phyloP scores from a whole-genome alignment of 2,329 filamentous ascomycete genomes.

The Ceratocystis cubensis region DNA sequence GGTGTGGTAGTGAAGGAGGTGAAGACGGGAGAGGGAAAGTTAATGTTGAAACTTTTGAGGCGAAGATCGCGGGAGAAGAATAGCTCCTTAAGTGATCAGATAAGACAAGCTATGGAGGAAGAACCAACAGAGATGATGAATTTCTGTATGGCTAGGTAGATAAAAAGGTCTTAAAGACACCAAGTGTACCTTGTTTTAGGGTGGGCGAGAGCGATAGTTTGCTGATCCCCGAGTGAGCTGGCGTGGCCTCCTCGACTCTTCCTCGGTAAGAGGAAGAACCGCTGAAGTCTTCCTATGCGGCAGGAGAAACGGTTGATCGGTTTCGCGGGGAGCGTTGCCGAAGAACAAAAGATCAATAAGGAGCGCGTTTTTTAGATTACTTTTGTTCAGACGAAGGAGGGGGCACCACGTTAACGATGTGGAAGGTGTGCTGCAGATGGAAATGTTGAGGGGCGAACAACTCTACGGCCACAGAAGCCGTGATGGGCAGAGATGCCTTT shows the following conservation, averaged over 20 bases:
- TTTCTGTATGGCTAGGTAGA: constrained; percentile 1
- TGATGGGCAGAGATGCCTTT: constrained; percentile 48
- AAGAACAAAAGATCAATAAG: constrained; percentile 38
- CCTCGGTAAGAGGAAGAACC: constrained; percentile 99
- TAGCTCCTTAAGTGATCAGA: constrained; percentile 17
- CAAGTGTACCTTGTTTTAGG: constrained; percentile 60
- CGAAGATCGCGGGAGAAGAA: constrained; percentile 10
- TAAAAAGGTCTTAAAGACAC: neutral
- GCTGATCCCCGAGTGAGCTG: constrained; percentile 81
- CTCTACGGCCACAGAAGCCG: constrained; percentile 51
- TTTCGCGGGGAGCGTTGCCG: constrained; percentile 40
- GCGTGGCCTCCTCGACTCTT: constrained; percentile 99
- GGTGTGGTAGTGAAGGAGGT: constrained; percentile 24
- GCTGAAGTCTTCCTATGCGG: constrained; percentile 98
- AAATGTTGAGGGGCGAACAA: constrained; percentile 58
- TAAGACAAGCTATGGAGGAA: constrained; percentile 19
- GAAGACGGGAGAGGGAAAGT: constrained; percentile 12
- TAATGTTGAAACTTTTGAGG: constrained; percentile 9
- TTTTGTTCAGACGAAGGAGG: constrained; percentile 41
- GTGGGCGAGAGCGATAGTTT: constrained; percentile 88
- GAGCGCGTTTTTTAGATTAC: constrained; percentile 39
- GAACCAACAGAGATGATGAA: constrained; percentile 17
- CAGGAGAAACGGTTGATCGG: constrained; percentile 67
- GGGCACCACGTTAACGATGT: constrained; percentile 54
- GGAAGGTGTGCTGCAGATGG: constrained; percentile 49